phyloP scores from a whole-genome alignment of 2,329 filamentous ascomycete species.

The Colletotrichum chrysophilum region DNA sequence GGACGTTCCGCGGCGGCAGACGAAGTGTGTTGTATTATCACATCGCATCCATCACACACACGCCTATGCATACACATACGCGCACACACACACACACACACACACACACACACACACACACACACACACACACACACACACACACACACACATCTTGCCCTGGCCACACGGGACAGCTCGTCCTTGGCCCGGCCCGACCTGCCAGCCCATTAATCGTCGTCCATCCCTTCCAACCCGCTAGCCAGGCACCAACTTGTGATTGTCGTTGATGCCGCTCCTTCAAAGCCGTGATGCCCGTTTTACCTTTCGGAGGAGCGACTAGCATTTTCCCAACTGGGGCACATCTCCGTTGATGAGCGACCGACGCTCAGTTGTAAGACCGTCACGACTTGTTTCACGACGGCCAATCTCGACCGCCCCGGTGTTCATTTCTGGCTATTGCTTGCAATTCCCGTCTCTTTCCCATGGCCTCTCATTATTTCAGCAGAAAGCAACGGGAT shows the following conservation, averaged over 20 bases:
- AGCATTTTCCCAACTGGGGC: conserved; percentile 7
- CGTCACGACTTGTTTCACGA: conserved; percentile 9
- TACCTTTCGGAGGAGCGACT: conserved; percentile 11
- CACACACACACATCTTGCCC: not conserved
- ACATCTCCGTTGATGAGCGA: conserved; percentile 14
- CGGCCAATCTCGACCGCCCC: not conserved
- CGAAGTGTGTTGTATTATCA: not conserved
- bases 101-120: not conserved
- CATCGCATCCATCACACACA: not conserved
- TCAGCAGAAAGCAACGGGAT: not conserved
- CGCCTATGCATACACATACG: not conserved
- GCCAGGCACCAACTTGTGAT: not conserved
- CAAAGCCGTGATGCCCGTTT: conserved; percentile 1
- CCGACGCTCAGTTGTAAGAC: not conserved
- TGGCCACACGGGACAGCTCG: not conserved
- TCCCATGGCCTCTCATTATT: not conserved
- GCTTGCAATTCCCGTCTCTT: not conserved
- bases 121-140: not conserved
- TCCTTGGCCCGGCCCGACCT: not conserved
- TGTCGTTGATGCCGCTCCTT: not conserved
- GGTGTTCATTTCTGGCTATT: not conserved
- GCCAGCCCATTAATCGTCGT: not conserved
- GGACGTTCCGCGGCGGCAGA: not conserved
- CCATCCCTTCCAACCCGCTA: not conserved
- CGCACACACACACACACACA: not conserved